phyloP scores from a whole-genome alignment of 257 asterid genomes.

The Salvia rosmarinus region DNA sequence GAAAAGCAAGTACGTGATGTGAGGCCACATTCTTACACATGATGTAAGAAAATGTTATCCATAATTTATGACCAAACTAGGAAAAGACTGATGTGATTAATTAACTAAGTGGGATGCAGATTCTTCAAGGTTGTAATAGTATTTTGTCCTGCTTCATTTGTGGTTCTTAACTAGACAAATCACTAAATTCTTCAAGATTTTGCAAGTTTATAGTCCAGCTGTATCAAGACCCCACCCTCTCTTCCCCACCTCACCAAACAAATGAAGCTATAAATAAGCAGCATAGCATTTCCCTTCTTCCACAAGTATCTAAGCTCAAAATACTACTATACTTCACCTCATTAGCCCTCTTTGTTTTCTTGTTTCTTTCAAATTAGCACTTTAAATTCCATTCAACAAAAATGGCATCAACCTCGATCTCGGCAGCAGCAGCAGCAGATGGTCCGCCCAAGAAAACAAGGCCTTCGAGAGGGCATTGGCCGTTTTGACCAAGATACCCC shows the following conservation, averaged over 20 bases:
- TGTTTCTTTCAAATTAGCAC: not conserved
- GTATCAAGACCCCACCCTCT: slow-evolving; percentile 33
- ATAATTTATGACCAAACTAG: slow-evolving; percentile 20
- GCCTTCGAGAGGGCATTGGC: slow-evolving; percentile 84
- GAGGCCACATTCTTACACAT: not conserved
- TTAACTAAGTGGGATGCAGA: slow-evolving; percentile 21
- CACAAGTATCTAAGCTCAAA: slow-evolving; percentile 21
- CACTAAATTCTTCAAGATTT: slow-evolving; percentile 45
- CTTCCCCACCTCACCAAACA: not conserved
- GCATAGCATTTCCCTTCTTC: slow-evolving; percentile 28
- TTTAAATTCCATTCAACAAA: not conserved
- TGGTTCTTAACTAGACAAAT: slow-evolving; percentile 59
- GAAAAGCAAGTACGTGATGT: not conserved
- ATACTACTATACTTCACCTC: not conserved
- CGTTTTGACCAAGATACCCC: slow-evolving; percentile 69
- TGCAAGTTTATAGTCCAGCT: slow-evolving; percentile 46
- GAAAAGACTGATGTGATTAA: not conserved
- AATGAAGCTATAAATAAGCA: slow-evolving; percentile 44
- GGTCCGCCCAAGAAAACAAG: slow-evolving; percentile 79
- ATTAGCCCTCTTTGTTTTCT: not conserved
- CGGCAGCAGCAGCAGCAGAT: slow-evolving; percentile 40
- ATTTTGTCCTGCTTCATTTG: slow-evolving; percentile 42
- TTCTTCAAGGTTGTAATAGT: slow-evolving; percentile 27
- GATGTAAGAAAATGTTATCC: slow-evolving; percentile 2
- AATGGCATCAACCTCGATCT: slow-evolving; percentile 55